Percentiles rank a stretch among this genome's conserved stretches.
These are phyloP conservation scores for Scleroderma bovista DNA, from an alignment of 768 basidiomycete genomes.

Conservation along the genomic window DNA sequence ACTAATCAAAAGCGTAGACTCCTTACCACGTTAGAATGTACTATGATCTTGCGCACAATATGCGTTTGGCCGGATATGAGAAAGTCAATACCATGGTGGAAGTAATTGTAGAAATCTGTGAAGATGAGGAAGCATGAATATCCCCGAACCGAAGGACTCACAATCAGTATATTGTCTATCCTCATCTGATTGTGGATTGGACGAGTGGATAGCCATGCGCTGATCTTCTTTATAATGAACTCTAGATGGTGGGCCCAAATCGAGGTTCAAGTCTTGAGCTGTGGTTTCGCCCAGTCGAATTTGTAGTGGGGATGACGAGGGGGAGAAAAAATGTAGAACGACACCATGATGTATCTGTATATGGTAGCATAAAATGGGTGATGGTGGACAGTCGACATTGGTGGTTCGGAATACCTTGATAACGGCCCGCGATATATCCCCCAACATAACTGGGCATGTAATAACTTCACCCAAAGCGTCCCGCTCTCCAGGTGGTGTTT, in stretches of 20 bases:
- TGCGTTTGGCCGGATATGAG: conserved; percentile 70
- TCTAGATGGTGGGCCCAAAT: conserved; percentile 72
- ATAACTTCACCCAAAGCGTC: conserved; percentile 73
- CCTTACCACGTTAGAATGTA: conserved; percentile 84
- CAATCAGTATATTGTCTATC: conserved; percentile 48
- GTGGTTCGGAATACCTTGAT: conserved; percentile 46
- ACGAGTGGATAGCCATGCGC: conserved; percentile 78
- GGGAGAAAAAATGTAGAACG: conserved; percentile 61
- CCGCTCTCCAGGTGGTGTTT: conserved; percentile 43
- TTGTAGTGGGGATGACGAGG: conserved; percentile 44
- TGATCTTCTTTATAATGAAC: conserved; percentile 87
- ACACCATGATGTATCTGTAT: conserved; percentile 67
- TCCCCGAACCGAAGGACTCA: conserved; percentile 19
- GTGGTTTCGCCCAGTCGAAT: conserved; percentile 71
- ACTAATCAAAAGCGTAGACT: neutral
- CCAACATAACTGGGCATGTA: conserved; percentile 62
- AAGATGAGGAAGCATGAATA: conserved; percentile 2
- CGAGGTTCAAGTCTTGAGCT: conserved; percentile 73
- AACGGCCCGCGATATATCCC: conserved; percentile 63
- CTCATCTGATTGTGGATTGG: conserved; percentile 35
- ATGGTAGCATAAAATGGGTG: neutral
- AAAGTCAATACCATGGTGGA: conserved; percentile 87
- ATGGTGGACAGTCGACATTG: neutral
- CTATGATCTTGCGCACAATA: conserved; percentile 74
- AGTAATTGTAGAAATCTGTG: conserved; percentile 89